Evolutionary conservation across 306 rosid species (phyloP).

Genomic region (Ziziphus jujuba): DNA sequence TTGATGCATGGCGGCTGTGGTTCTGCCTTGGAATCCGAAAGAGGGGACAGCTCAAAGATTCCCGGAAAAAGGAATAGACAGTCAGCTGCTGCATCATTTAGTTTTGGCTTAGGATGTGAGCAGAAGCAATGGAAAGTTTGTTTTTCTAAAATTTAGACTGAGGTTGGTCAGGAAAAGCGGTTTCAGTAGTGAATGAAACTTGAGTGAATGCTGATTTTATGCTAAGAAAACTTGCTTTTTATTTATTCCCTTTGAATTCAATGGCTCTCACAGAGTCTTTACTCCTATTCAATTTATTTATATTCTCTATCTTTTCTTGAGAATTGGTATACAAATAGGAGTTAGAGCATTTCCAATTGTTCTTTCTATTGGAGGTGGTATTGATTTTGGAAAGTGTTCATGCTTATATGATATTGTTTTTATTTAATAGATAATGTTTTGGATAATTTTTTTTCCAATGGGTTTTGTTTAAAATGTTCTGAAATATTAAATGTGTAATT

Average conservation of each 20-base stretch:
- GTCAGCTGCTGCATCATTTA: background rate
- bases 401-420: too few relatives aligned
- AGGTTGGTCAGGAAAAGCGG: background rate
- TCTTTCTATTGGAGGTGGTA: too few relatives aligned
- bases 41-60: slow-evolving; percentile 82
- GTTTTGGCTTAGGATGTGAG: background rate
- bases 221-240: background rate
- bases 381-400: too few relatives aligned
- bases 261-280: too few relatives aligned
- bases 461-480: too few relatives aligned
- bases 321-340: too few relatives aligned
- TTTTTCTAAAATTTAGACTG: too few relatives aligned
- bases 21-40: slow-evolving; percentile 67
- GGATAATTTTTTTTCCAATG: too few relatives aligned
- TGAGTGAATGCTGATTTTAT: slow-evolving; percentile 6
- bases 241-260: background rate
- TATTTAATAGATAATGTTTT: too few relatives aligned
- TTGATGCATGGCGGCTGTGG: slow-evolving; percentile 78
- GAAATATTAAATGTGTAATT: too few relatives aligned
- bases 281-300: background rate
- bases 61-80: slow-evolving; percentile 58
- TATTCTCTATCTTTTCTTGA: background rate
- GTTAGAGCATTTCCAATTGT: too few relatives aligned
- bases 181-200: slow-evolving; percentile 17
- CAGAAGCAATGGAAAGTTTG: background rate